Evolutionary conservation across 2,329 filamentous ascomycete genomes (phyloP), one percentile per base, ranked within the genome.

Genomic region (Didymella keratinophila): DNA sequence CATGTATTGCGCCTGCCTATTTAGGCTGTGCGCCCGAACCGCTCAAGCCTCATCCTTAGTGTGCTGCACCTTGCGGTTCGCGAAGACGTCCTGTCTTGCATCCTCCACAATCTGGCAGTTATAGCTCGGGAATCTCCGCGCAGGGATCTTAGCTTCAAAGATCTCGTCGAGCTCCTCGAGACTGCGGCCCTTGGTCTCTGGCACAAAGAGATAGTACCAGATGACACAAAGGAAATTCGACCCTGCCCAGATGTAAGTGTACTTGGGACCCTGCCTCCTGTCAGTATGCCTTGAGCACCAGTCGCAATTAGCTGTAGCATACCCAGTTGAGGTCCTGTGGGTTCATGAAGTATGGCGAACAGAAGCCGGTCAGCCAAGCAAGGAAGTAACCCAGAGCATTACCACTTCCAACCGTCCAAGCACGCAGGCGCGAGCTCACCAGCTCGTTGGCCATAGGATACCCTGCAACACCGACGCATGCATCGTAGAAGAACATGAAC

Each of bases 141-240:
- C 70, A 1, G 58, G 23, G n/a, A 69, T 54, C 4, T 62, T 58
- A 2, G 63, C 65, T 34, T 69, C 66, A 32, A 74, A 73, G 16
- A 72, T 65, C 50, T 73, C 68, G 50, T 72, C 71, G 0, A 73
- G 52, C 47, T 73, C 70, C 47, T 73, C 71, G 1, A 72, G 42
- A 6, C 63, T 65, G 12, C 68, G 50, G 16, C 60, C 65, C 20
- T 71, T 69, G 23, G 70, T 69, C 64, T 84, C 84, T 0, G 85
- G 86, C 64, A 89, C 83, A 75, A 87, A 87, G 70, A 86, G 81
- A 20, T 87, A 78, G 25, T 82, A 88, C 37, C 91, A 76, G 0
- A 86, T 59, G 0, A 86, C 67, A 45, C 88, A 78, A 3, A 82
- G 69, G 12, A 82, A 67, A 36, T 68, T 72, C 3, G 68, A 74